Base-by-base conservation (phyloP, 352 stramenopile genomes). In the Phytophthora pistaciae region DNA sequence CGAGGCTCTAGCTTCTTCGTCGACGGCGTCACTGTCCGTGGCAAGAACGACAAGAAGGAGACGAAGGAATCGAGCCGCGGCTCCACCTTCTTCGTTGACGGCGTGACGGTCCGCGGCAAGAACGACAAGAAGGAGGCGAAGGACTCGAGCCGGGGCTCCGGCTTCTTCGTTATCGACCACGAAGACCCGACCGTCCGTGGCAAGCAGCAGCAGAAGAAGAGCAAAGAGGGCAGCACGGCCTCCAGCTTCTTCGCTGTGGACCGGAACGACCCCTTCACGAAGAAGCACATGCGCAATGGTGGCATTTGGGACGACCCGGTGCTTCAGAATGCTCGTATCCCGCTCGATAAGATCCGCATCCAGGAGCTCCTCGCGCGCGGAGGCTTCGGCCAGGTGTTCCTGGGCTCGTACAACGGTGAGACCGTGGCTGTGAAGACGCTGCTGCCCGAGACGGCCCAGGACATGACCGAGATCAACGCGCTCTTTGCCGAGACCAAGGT, bases 371-470 rank as follows among this genome's bases (percentile, higher is more conserved):
- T 91, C 53, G 83, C 75, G 18, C 75, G 80, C 20, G 83, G 83
- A 2, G 83, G 77, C 33, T 90, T 86, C 53, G 83, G 83, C 7
- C 66, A 86, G 70, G 83, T 91, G 27, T 86, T 83, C 49, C 56
- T 72, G 18, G 83, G 73, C 0, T 64, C 64, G 20, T 92, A 88
- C 65, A 79, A 81, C 14, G 75, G 60, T 10, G 54, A 89, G 25
- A 72, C 69, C 0, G 82, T 92, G 38, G 85, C 82, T 6, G 81
- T 91, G 57, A 92, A 92, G 72, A 85, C 69, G 21, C 54, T 92
- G 29, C 49, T 91, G 14, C 83, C 77, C 0, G 85, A 85, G 27
- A 78, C 72, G 7, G 72, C 81, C 33, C 75, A 87, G 36, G 67
- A 90, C 31, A 86, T 87, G 65, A 72, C 62, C 29, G 74, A 91